A percentile compares a stretch with the other conserved stretches of the same genome.
Conservation (phyloP, 139 green algal genomes). For the Haematococcus lacustris region DNA sequence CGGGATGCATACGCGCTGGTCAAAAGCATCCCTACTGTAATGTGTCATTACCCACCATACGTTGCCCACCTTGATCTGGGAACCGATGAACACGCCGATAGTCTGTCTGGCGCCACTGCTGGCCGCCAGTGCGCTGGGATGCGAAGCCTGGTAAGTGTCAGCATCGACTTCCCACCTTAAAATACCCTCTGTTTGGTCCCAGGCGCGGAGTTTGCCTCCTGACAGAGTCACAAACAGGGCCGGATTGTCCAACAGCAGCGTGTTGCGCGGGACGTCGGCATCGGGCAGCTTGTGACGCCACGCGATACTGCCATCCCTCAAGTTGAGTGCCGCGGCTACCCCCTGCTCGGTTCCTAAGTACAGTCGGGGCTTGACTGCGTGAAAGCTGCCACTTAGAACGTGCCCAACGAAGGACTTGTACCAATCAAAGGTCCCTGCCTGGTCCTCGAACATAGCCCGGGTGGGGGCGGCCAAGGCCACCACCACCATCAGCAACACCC, state of each 20-base stretch:
- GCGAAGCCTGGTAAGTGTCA: no score
- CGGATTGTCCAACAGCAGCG: constrained; percentile 19
- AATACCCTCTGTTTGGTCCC: constrained; percentile 31
- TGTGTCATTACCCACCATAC: no score
- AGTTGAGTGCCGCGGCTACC: constrained; percentile 48
- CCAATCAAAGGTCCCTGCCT: constrained; percentile 69
- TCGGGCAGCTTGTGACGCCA: constrained; percentile 53
- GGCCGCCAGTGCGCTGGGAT: not conserved
- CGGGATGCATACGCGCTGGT: not conserved
- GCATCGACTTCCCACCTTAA: not conserved
- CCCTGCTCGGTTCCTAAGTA: constrained; percentile 40
- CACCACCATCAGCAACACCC: not conserved
- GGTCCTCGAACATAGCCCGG: constrained; percentile 54
- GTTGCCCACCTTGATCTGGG: no score
- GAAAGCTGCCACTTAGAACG: constrained; percentile 24
- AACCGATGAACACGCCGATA: not conserved
- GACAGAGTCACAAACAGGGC: constrained; percentile 19
- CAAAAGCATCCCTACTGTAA: not conserved
- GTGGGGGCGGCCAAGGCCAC: not conserved
- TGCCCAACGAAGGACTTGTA: constrained; percentile 58
- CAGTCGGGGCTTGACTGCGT: constrained; percentile 24
- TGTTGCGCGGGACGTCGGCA: constrained; percentile 1
- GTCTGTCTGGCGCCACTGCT: not conserved
- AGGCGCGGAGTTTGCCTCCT: constrained; percentile 32
- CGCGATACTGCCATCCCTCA: constrained; percentile 43